Conservation (phyloP, 352 stramenopile genomes). For the Globisporangium ultimum region DNA sequence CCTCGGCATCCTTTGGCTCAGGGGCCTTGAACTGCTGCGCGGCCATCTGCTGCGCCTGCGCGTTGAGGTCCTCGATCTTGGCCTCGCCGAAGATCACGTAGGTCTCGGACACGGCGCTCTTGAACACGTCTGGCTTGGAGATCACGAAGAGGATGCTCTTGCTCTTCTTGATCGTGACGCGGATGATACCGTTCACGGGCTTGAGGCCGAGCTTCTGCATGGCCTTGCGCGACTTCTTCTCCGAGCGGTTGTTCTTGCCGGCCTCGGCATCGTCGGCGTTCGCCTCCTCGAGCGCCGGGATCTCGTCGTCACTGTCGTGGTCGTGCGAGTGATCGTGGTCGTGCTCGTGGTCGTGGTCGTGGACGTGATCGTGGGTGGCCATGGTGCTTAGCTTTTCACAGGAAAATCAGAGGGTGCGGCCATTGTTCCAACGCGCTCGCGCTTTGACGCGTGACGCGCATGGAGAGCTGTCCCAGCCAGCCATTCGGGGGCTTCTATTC, state of each 20-base stretch:
- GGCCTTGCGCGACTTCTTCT: constrained; percentile 99
- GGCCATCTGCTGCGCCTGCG: constrained; percentile 85
- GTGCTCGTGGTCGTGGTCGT: constrained; percentile 34
- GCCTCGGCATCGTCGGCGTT: constrained; percentile 63
- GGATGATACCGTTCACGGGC: constrained; percentile 93
- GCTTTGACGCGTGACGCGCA: too few relatives aligned
- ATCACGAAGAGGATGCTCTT: constrained; percentile 98
- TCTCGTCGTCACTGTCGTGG: constrained; percentile 77
- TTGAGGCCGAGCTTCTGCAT: constrained; percentile 99
- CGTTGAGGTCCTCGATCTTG: constrained; percentile 97
- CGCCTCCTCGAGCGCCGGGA: constrained; percentile 74
- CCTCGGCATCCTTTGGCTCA: constrained; percentile 30
- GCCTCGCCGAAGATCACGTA: constrained; percentile 99
- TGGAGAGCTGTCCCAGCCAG: too few relatives aligned
- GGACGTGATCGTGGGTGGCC: constrained; percentile 38
- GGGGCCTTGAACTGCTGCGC: constrained; percentile 93
- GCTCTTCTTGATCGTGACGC: constrained; percentile 98
- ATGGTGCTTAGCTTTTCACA: constrained; percentile 23
- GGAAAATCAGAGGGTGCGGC: too few relatives aligned
- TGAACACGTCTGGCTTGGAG: constrained; percentile 98
- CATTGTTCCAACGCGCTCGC: too few relatives aligned
- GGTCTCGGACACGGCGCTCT: constrained; percentile 93
- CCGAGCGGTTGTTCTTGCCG: constrained; percentile 93
- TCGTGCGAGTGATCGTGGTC: constrained; percentile 37
- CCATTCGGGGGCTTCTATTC: too few relatives aligned